Evolutionary conservation across 345 rosid genomes (phyloP).

Genomic region (Balakata baccata): DNA sequence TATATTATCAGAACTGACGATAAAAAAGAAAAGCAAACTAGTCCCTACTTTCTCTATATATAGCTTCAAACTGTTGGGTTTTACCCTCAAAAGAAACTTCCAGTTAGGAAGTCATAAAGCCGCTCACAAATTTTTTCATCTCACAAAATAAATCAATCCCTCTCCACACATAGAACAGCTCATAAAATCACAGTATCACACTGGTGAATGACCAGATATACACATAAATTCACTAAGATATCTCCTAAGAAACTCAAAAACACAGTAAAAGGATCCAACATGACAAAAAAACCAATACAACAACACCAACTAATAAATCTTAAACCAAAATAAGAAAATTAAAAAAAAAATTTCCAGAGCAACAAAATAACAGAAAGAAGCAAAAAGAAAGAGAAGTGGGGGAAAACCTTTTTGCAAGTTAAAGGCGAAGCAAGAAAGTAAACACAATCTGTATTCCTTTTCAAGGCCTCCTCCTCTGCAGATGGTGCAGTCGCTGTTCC

Average conservation of each 20-base stretch:
- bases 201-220: too few species aligned
- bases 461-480: constrained; percentile 71
- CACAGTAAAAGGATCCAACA: not conserved
- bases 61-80: not conserved
- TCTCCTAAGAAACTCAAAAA: not conserved
- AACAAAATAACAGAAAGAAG: not conserved
- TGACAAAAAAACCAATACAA: not conserved
- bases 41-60: not conserved
- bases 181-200: not conserved
- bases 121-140: not conserved
- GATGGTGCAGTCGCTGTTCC: constrained; percentile 30
- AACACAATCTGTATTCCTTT: constrained; percentile 92
- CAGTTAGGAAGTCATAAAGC: not conserved
- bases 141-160: not conserved
- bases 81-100: not conserved
- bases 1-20: not conserved
- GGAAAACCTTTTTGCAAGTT: constrained; percentile 92
- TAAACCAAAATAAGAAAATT: constrained; percentile 33
- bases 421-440: constrained; percentile 93
- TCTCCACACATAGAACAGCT: not conserved
- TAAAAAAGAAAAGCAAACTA: not conserved
- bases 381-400: not conserved
- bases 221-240: not conserved
- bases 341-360: not conserved
- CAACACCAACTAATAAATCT: constrained; percentile 22